A percentile compares a stretch with the other conserved stretches of the same genome.
Evolutionary conservation across 2,329 filamentous ascomycete species (phyloP).

Genomic region (Biscogniauxia sp.): DNA sequence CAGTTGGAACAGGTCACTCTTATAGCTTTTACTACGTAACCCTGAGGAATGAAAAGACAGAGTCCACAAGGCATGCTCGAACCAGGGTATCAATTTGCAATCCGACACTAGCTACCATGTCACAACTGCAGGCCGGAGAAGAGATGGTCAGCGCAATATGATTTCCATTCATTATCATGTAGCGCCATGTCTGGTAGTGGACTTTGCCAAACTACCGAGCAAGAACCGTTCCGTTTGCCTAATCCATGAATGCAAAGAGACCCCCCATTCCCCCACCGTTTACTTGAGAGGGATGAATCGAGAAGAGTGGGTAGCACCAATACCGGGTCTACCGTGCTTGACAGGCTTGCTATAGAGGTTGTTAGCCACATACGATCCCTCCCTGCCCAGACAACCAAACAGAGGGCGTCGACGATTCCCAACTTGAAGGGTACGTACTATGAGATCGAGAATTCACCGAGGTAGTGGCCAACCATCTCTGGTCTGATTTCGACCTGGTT

Average conservation of each 20-base stretch:
- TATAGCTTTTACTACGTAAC: too few relatives aligned
- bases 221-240: constrained; percentile 58
- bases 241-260: constrained; percentile 60
- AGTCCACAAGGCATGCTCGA: background rate
- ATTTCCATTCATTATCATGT: constrained; percentile 46
- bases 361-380: constrained; percentile 44
- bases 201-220: constrained; percentile 40
- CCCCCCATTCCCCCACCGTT: constrained; percentile 50
- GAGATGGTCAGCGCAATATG: constrained; percentile 25
- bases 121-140: background rate
- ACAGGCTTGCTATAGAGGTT: constrained; percentile 78
- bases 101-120: background rate
- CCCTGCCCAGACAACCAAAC: background rate
- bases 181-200: constrained; percentile 42
- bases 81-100: background rate
- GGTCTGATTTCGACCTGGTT: constrained; percentile 99
- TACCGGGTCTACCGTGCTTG: constrained; percentile 99
- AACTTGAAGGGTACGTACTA: constrained; percentile 66
- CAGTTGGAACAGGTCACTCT: too few relatives aligned
- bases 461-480: constrained; percentile 96
- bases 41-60: background rate
- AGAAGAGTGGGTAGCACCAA: constrained; percentile 99
- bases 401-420: background rate
- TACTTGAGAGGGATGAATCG: constrained; percentile 99
- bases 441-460: constrained; percentile 99